Conservation (phyloP, 164 flowering plant genomes). For the Liriodendron chinense region DNA sequence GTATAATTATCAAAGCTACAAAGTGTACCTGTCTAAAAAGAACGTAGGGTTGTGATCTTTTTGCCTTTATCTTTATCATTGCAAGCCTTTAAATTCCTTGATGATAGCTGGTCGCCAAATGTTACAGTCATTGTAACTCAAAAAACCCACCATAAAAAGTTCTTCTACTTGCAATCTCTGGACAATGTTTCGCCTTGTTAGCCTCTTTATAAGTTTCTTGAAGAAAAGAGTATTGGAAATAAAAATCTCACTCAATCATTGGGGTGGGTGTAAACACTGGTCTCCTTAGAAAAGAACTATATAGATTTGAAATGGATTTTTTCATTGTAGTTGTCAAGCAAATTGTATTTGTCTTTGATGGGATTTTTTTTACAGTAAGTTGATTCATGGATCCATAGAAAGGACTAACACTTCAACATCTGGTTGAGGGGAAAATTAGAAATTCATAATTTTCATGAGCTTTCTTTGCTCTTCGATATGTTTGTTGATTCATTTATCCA, state of each 20-base stretch:
- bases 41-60: neutral
- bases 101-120: slow-evolving; percentile 67
- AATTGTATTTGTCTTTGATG: no score
- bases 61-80: neutral
- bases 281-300: no score
- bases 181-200: slow-evolving; percentile 91
- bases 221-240: neutral
- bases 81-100: slow-evolving; percentile 83
- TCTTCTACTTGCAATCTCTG: slow-evolving; percentile 58
- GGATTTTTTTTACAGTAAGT: no score
- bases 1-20: neutral
- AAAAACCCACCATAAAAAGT: slow-evolving; percentile 83
- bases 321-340: no score
- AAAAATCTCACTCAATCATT: neutral
- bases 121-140: slow-evolving; percentile 75
- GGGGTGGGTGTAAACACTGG: no score
- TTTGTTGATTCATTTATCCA: no score
- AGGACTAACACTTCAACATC: no score
- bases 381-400: no score
- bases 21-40: neutral
- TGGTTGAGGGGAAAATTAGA: no score
- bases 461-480: no score
- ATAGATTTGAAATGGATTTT: no score
- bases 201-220: neutral
- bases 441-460: no score